Percentiles rank a stretch among this genome's conserved stretches.
Conservation (phyloP, 2,329 filamentous ascomycete species). For the Aplosporella prunicola region DNA sequence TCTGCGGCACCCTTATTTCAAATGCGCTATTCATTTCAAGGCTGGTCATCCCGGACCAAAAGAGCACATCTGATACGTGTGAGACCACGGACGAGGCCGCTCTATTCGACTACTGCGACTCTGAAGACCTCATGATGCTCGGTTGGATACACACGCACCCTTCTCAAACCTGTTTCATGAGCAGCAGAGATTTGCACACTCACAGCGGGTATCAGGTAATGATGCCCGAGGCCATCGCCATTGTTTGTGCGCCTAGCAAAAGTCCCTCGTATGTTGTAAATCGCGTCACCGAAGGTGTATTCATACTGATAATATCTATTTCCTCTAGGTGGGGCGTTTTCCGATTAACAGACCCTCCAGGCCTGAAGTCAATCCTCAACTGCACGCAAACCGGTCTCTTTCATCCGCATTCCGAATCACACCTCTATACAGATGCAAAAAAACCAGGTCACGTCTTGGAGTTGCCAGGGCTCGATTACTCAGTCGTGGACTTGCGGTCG, state of each 20-base stretch:
- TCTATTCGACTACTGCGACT: conserved; percentile 82
- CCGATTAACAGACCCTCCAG: conserved; percentile 84
- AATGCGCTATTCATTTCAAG: conserved; percentile 88
- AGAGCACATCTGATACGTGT: conserved; percentile 83
- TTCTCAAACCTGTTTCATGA: conserved; percentile 96
- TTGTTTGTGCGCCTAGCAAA: conserved; percentile 85
- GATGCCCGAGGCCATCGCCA: conserved; percentile 91
- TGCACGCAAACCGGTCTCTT: conserved; percentile 75
- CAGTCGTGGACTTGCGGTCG: conserved; percentile 53
- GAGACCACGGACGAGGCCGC: conserved; percentile 81
- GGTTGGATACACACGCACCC: conserved; percentile 99
- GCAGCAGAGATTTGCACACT: conserved; percentile 84
- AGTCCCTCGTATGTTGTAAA: conserved; percentile 56
- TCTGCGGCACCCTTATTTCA: conserved; percentile 82
- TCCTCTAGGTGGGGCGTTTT: conserved; percentile 72
- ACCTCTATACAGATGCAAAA: conserved; percentile 67
- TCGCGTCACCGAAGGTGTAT: background rate
- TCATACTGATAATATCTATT: background rate
- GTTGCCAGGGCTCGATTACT: conserved; percentile 47
- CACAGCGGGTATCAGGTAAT: conserved; percentile 92
- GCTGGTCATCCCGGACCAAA: conserved; percentile 84
- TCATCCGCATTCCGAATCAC: conserved; percentile 62
- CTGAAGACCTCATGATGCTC: conserved; percentile 71
- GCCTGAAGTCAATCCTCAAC: conserved; percentile 70
- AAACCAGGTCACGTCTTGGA: conserved; percentile 51